Percentiles rank a stretch among this genome's conserved stretches.
These are phyloP conservation scores for Debaryomyces sp. DNA, from an alignment of 1,139 yeast species.

Conservation along the genomic window DNA sequence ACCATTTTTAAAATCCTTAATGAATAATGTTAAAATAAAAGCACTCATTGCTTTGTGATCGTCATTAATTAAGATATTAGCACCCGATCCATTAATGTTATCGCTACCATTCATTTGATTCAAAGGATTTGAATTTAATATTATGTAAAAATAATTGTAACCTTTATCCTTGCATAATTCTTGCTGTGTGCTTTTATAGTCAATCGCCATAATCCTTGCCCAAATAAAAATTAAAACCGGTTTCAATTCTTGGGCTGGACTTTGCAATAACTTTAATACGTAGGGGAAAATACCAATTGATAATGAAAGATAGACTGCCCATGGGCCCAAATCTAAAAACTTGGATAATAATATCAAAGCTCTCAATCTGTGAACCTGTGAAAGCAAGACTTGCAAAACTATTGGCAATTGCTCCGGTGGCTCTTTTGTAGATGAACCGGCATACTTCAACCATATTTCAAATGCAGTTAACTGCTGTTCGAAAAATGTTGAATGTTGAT, in stretches of 20 bases:
- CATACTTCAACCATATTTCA: slow-evolving; percentile 91
- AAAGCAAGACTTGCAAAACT: slow-evolving; percentile 84
- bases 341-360: slow-evolving; percentile 84
- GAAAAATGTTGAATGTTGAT: slow-evolving; percentile 90
- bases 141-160: slow-evolving; percentile 81
- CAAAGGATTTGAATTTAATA: slow-evolving; percentile 47
- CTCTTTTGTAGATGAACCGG: slow-evolving; percentile 76
- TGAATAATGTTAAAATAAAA: slow-evolving; percentile 81
- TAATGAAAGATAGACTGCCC: slow-evolving; percentile 93
- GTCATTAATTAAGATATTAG: slow-evolving; percentile 50
- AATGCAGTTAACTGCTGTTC: slow-evolving; percentile 96
- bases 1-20: slow-evolving; percentile 77
- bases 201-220: slow-evolving; percentile 98
- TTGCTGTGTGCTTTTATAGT: slow-evolving; percentile 84
- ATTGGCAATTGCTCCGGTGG: slow-evolving; percentile 97
- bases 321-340: slow-evolving; percentile 91
- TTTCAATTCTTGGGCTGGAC: slow-evolving; percentile 93
- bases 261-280: slow-evolving; percentile 83
- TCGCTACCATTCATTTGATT: slow-evolving; percentile 28
- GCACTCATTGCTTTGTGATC: slow-evolving; percentile 95
- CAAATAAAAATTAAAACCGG: slow-evolving; percentile 95
- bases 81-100: slow-evolving; percentile 14
- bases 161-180: slow-evolving; percentile 93
- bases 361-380: slow-evolving; percentile 91
- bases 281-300: slow-evolving; percentile 97